Evolutionary conservation across 345 rosid genomes (phyloP), one percentile per base, ranked within the genome.

Genomic region (Acer saccharum): DNA sequence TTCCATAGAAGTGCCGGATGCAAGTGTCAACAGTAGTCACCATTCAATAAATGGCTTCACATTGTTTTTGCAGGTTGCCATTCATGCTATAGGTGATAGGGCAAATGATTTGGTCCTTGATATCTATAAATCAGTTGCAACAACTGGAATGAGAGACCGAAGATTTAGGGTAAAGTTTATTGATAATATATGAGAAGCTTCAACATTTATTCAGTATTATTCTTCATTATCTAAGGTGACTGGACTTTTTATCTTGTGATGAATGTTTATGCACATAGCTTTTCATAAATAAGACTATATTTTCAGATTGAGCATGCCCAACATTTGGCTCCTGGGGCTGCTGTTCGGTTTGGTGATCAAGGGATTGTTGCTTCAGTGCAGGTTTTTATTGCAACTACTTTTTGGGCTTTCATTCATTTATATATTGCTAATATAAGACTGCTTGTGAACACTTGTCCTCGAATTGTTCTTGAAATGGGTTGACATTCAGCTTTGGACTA

Each of bases 81-180:
- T 95, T 80, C 99, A 95, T 87, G 97, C 99, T 76, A 92, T 92
- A 74, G 99, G 99, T 46, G 98, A 93, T 83, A 93, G 72, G 85
- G 98, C 98, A 68, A 95, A 90, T 80, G 94, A 92, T 84, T 71
- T 90, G 84, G 74, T 92, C 67, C 88, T 93, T 65, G 92, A 92
- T 76, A 83, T 90, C 80, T 91, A 90, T 50, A 82, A 90, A 77
- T 85, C 90, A 0, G 89, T 89, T 44, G 86, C 85, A 54, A 80
- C 84, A 54, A 91, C 87, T 80, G 99, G 98, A 84, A 84, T 76
- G 78, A 82, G 94, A 18, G 96, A 93, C 83, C 83, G 94, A 79
- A 92, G 97, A 86, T 88, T 92, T 76, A 84, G 96, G 96, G 98
- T 95, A 82, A 85, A 50, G 83, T 48, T 77, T 81, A 20, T 72